A percentile compares a stretch with the other conserved stretches of the same genome.
phyloP scores from a whole-genome alignment of 2,329 filamentous ascomycete species.

The Alternaria conjuncta region DNA sequence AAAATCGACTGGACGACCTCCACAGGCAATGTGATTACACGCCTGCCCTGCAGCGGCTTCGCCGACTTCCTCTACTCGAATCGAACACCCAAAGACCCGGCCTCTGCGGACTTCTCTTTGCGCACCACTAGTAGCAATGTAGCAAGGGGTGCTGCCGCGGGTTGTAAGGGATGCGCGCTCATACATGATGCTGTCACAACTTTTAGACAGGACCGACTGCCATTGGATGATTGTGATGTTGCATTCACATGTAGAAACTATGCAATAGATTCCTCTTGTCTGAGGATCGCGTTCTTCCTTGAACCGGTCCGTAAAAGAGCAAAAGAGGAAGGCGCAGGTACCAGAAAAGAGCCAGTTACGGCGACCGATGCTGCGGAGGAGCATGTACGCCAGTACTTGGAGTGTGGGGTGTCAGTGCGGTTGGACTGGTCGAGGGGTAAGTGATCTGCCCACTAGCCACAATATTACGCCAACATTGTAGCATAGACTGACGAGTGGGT shows the following conservation, averaged over 20 bases:
- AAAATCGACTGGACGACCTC: no score
- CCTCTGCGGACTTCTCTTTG: not conserved
- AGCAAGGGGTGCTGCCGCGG: not conserved
- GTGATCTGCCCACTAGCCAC: not conserved
- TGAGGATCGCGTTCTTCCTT: not conserved
- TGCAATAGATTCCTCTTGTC: not conserved
- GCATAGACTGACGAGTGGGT: not conserved
- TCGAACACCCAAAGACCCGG: not conserved
- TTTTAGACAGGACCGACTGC: not conserved
- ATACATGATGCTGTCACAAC: not conserved
- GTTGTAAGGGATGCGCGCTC: not conserved
- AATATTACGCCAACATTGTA: not conserved
- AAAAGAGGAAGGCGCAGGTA: not conserved
- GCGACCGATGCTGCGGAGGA: not conserved
- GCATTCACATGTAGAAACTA: fast-evolving
- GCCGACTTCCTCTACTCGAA: not conserved
- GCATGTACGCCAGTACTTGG: not conserved
- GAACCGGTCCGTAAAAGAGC: not conserved
- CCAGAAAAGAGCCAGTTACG: fast-evolving
- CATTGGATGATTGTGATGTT: not conserved
- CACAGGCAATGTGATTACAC: no score
- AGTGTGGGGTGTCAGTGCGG: not conserved
- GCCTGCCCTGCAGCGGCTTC: not conserved
- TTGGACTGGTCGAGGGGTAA: not conserved
- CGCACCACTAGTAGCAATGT: not conserved